These are phyloP conservation scores for Pigoraptor vietnamica DNA, from an alignment of 78 protist species.

Conservation along the genomic window DNA sequence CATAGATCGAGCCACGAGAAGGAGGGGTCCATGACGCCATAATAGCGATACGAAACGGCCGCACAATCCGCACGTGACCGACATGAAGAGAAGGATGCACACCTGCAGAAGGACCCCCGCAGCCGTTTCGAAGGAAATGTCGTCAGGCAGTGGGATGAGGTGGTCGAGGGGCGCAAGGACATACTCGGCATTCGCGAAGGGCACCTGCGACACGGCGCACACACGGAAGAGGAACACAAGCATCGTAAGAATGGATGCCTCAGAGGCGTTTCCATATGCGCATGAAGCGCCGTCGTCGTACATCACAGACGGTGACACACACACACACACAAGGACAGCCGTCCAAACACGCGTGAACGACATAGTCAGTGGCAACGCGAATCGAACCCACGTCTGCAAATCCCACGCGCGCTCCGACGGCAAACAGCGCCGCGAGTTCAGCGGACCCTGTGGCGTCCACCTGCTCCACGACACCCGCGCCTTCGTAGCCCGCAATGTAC, in stretches of 20 bases:
- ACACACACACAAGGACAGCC: not conserved
- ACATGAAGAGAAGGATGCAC: no score
- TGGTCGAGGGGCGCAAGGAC: not conserved
- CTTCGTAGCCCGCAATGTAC: not conserved
- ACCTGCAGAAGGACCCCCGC: conserved; percentile 66
- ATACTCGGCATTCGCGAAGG: not conserved
- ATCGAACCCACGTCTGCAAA: not conserved
- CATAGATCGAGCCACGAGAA: not conserved
- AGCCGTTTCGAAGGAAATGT: conserved; percentile 20
- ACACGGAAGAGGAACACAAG: not conserved
- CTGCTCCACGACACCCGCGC: not conserved
- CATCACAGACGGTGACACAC: not conserved
- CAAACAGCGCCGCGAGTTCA: not conserved
- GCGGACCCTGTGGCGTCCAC: not conserved
- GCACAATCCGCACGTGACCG: not conserved
- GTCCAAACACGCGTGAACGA: no score
- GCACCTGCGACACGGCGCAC: not conserved
- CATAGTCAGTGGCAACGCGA: not conserved
- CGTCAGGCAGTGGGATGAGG: conserved; percentile 20
- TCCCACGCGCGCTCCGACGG: not conserved
- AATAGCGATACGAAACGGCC: not conserved
- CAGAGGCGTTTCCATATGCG: not conserved
- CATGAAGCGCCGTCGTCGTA: not conserved
- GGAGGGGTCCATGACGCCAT: not conserved
- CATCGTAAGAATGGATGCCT: not conserved